These are phyloP conservation scores for Eragrostis nindensis DNA, from an alignment of 176 grass and related monocot genomes.

Conservation along the genomic window DNA sequence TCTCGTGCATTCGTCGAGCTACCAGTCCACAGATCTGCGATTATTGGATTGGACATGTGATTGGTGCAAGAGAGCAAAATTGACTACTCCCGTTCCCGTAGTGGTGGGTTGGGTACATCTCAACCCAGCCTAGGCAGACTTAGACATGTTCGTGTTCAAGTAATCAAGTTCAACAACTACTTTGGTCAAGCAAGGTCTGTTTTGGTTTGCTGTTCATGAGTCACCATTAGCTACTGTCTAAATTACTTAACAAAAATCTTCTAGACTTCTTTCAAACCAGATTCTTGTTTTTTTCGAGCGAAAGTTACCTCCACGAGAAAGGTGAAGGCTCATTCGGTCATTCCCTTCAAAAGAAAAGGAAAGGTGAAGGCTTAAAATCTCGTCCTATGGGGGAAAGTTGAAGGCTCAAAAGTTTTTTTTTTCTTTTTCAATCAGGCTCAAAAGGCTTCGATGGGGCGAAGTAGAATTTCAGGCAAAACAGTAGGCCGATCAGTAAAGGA, in stretches of 20 bases:
- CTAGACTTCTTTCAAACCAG: neutral
- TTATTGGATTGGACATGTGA: slow-evolving; percentile 15
- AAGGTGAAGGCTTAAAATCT: too few relatives aligned
- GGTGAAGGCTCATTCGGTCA: too few relatives aligned
- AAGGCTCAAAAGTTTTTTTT: too few relatives aligned
- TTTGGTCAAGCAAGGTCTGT: slow-evolving; percentile 38
- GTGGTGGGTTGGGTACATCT: slow-evolving; percentile 53
- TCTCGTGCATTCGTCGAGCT: slow-evolving; percentile 3
- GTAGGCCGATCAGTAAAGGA: neutral
- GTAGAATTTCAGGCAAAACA: too few relatives aligned
- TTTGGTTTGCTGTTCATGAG: slow-evolving; percentile 19
- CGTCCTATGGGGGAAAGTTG: too few relatives aligned
- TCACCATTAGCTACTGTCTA: neutral
- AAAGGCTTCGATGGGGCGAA: too few relatives aligned
- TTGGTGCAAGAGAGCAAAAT: slow-evolving; percentile 22
- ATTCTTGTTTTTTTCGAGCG: neutral
- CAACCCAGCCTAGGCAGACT: slow-evolving; percentile 37
- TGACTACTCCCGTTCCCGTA: slow-evolving; percentile 6
- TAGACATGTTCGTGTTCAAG: neutral
- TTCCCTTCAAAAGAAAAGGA: too few relatives aligned
- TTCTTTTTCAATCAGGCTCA: too few relatives aligned
- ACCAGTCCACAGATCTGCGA: neutral
- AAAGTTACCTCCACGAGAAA: too few relatives aligned
- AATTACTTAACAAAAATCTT: neutral
- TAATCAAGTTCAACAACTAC: slow-evolving; percentile 46